A percentile compares a stretch with the other conserved stretches of the same genome.
Evolutionary conservation across 1,284 basidiomycete species (phyloP).

Genomic region (Fistulinella staudtii): DNA sequence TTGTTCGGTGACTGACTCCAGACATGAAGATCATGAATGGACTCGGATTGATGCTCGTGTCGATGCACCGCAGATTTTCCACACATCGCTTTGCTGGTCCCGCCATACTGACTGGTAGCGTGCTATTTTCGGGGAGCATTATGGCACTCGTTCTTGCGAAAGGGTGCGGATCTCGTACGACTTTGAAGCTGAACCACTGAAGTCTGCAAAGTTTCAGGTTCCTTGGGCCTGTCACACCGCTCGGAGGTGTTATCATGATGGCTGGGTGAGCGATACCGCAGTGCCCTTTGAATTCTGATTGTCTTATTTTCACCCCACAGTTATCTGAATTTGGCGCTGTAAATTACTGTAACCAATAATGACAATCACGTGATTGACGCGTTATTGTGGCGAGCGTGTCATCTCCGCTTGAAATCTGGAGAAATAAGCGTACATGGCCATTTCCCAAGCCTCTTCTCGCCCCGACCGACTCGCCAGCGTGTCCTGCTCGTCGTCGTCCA

Average conservation of each 20-base stretch:
- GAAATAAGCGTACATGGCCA: conserved; percentile 26
- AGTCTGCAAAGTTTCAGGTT: conserved; percentile 46
- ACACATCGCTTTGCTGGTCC: conserved; percentile 66
- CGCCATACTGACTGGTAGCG: conserved; percentile 58
- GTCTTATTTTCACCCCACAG: conserved; percentile 30
- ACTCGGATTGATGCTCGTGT: conserved; percentile 66
- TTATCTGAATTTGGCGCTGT: conserved; percentile 53
- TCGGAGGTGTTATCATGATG: conserved; percentile 74
- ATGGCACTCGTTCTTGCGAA: conserved; percentile 53
- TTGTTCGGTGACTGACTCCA: conserved; percentile 13
- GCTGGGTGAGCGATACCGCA: conserved; percentile 60
- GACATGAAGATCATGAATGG: conserved; percentile 67
- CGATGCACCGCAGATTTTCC: conserved; percentile 66
- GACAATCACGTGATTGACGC: conserved; percentile 30
- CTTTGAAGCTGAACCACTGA: conserved; percentile 5
- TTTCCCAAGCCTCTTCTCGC: conserved; percentile 16
- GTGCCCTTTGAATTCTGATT: neutral
- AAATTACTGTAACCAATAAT: conserved; percentile 16
- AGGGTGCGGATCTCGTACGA: conserved; percentile 35
- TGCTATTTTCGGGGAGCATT: conserved; percentile 72
- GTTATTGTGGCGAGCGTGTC: conserved; percentile 32
- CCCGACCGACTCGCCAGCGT: conserved; percentile 1
- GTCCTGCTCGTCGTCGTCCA: conserved; percentile 4
- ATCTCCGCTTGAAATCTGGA: conserved; percentile 38
- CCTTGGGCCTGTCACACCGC: conserved; percentile 72